A percentile compares a stretch with the other conserved stretches of the same genome.
phyloP scores from a whole-genome alignment of 306 rosid genomes.

The Crotalaria pallida region DNA sequence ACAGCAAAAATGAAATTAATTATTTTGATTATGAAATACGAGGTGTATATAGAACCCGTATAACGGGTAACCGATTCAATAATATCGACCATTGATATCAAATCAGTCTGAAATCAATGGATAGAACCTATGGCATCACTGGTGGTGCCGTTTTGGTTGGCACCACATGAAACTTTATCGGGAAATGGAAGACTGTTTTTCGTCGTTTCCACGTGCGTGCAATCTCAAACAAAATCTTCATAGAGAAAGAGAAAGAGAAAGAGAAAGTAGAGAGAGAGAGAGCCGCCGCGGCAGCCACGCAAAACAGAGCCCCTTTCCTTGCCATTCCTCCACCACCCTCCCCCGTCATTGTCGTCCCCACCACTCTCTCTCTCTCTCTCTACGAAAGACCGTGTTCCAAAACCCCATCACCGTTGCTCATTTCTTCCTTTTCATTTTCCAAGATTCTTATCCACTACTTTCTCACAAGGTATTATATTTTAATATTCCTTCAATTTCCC shows the following conservation, averaged over 20 bases:
- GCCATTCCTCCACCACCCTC: background rate
- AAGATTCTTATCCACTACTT: background rate
- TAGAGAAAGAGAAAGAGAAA: constrained; percentile 18
- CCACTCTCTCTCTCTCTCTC: background rate
- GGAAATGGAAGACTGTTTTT: background rate
- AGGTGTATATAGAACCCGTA: too few species aligned
- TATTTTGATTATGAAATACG: too few species aligned
- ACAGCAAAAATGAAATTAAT: too few species aligned
- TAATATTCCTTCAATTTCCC: background rate
- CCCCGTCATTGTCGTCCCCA: background rate
- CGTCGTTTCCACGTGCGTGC: background rate
- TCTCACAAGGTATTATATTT: constrained; percentile 19
- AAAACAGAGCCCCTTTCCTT: background rate
- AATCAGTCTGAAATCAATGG: too few species aligned
- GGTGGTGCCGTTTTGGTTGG: too few species aligned
- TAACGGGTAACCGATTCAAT: too few species aligned
- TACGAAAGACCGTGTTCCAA: background rate
- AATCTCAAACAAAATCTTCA: background rate
- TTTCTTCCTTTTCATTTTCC: background rate
- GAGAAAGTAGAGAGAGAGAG: constrained; percentile 11
- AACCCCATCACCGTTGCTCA: background rate
- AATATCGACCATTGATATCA: too few species aligned
- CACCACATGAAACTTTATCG: too few species aligned
- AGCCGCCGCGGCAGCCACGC: constrained; percentile 29
- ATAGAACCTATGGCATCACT: too few species aligned